Evolutionary conservation across 2,329 filamentous ascomycete species (phyloP), one percentile per base, ranked within the genome.

Genomic region (Diaporthe sp.): DNA sequence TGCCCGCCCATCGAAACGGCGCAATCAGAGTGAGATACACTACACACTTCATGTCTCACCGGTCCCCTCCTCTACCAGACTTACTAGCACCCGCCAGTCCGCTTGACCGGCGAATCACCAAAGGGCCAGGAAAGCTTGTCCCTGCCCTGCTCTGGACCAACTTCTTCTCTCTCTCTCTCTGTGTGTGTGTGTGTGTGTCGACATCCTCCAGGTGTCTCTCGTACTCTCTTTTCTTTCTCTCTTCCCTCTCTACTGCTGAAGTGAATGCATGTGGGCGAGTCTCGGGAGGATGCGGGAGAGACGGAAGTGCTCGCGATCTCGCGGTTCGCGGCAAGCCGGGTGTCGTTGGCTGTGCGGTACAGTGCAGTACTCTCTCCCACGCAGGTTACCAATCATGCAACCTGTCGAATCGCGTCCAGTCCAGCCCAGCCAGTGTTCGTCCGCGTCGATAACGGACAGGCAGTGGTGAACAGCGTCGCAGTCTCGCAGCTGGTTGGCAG

Each of bases 41-140:
- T 68, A 68, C 63, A 68, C 63, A 68, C 63, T 39, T 39, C 22
- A n/a, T 68, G 63, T 68, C 63, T 68, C 63, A 68, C 63, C 63
- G 63, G 63, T 68, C 63, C 63, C 58, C 47, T 39, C 63, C 47
- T 68, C 47, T 27, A 68, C 63, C 63, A 68, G 13, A 53, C n/a
- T 68, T 68, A 15, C 32, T 39, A 53, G 32, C 63, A 51, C 63
- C 30, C 30, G 63, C 44, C 44, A 68, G 47, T 53, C 63, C 63
- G 63, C 63, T 68, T 68, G 63, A 68, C 63, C 47, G 15, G 47
- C 63, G 63, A 68, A 68, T 68, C 63, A 68, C 63, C 63, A 37
- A 32, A 4, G 63, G 47, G 32, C 32, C 15, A 13, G 32, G 22
- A 68, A 68, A 68, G 63, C 63, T 68, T 68, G 39, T 68, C 47